Base-by-base conservation (phyloP, 129 eudicot genomes). In the Glebionis coronaria region DNA sequence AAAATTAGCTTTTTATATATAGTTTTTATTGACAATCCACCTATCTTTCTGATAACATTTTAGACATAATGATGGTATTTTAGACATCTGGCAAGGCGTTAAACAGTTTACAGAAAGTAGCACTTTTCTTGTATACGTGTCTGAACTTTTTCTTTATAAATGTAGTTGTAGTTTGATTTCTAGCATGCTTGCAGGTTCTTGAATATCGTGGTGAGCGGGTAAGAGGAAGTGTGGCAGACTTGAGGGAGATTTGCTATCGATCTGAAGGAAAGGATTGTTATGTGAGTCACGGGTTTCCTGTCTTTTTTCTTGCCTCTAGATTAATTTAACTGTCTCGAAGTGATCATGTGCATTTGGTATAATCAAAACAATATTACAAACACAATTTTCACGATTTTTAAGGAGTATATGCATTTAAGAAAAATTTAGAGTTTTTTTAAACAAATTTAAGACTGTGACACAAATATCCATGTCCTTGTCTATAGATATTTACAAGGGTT, bases 191-290 rank as follows among this genome's bases (percentile, higher is more conserved):
- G 71, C 45, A 65, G 78, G 78, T 73, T 16, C 50, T 73, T 12
- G 78, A 73, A 65, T 73, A 73, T 64, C 78, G 78, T 27, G 87
- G 80, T 42, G 83, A 70, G 80, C 70, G 67, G 61, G 80, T 82
- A 42, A 78, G 82, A 71, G 54, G 75, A 3, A 82, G 80, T 70
- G 80, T 82, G 15, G 82, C 77, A 18, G 86, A 77, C 60, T 35
- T 77, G 19, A 78, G 82, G 84, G 88, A 83, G 72, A 77, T 75
- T 18, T 80, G 58, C 8, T 83, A 83, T 62, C 72, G 73, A 3
- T 56, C 50, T 61, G 80, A 83, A 70, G 80, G 84, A 64, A 83
- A 83, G 63, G 88, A 83, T 70, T 83, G 88, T 47, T 83, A 83
- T 73, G 88, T 83, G 31, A 77, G 88, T 80, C n/a, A 0, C 14